These are phyloP conservation scores for Cystobasidium tubakii DNA, from an alignment of 768 basidiomycete species.

Conservation along the genomic window DNA sequence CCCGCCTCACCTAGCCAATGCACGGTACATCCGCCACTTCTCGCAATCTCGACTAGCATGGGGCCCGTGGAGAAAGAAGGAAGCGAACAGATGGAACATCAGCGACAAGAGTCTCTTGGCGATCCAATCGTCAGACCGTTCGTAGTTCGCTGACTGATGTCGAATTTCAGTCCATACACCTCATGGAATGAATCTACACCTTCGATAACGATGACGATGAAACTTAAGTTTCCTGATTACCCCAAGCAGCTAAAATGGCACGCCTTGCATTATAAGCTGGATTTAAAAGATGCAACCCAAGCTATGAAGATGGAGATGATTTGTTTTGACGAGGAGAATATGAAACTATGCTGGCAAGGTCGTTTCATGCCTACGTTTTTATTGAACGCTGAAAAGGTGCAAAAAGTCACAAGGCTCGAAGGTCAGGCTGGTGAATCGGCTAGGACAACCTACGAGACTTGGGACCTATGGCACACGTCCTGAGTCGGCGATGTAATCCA, in stretches of 20 bases:
- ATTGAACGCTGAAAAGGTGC: slow-evolving; percentile 13
- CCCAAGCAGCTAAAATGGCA: not conserved
- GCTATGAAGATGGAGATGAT: slow-evolving; percentile 2
- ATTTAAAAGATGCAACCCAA: not conserved
- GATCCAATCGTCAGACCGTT: too few species aligned
- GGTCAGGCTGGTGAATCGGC: not conserved
- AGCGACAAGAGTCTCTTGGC: too few species aligned
- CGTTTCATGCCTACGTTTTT: not conserved
- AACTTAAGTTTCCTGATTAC: not conserved
- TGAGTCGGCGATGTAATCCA: not conserved
- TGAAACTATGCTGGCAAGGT: slow-evolving; percentile 57
- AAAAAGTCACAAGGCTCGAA: slow-evolving; percentile 1
- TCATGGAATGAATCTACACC: slow-evolving; percentile 20
- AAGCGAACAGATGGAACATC: too few species aligned
- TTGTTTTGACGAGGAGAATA: slow-evolving; percentile 73
- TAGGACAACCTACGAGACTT: not conserved
- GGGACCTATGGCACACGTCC: slow-evolving; percentile 17
- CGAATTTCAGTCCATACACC: not conserved
- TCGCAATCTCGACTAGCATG: too few species aligned
- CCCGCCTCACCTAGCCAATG: too few species aligned
- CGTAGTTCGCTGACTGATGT: too few species aligned
- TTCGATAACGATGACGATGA: not conserved
- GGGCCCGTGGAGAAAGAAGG: too few species aligned
- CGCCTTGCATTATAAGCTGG: slow-evolving; percentile 1
- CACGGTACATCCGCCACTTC: too few species aligned